phyloP scores from a whole-genome alignment of 345 rosid genomes.

The Populus deltoides region DNA sequence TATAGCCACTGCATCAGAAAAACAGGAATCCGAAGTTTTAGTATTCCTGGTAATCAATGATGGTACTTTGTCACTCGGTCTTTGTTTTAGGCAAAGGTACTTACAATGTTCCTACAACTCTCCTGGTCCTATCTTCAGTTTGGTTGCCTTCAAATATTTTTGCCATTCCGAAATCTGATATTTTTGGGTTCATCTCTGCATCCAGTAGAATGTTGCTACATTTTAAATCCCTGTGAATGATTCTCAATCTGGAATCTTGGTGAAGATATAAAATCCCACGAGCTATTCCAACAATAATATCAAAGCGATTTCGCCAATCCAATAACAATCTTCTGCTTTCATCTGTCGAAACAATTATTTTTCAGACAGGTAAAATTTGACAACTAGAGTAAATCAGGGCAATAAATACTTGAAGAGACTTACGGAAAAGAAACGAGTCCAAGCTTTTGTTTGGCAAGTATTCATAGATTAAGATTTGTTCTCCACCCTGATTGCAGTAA shows the following conservation, averaged over 20 bases:
- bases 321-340: slow-evolving; percentile 28
- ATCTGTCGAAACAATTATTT: slow-evolving; percentile 18
- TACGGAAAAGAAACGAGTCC: slow-evolving; percentile 63
- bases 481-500: slow-evolving; percentile 39
- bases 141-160: slow-evolving; percentile 50
- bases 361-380: background rate
- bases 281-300: slow-evolving; percentile 51
- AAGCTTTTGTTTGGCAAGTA: slow-evolving; percentile 43
- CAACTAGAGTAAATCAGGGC: background rate
- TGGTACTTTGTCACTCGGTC: too few species aligned
- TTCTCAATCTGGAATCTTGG: slow-evolving; percentile 67
- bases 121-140: slow-evolving; percentile 46
- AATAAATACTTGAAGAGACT: background rate
- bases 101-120: slow-evolving; percentile 74
- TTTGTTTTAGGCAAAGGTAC: slow-evolving; percentile 13
- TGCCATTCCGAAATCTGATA: slow-evolving; percentile 67
- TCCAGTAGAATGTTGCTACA: slow-evolving; percentile 63
- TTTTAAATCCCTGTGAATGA: slow-evolving; percentile 25
- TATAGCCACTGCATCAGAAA: slow-evolving; percentile 1
- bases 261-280: slow-evolving; percentile 70
- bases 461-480: slow-evolving; percentile 73
- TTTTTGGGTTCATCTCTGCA: slow-evolving; percentile 48
- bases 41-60: background rate
- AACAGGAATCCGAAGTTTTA: background rate
- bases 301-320: slow-evolving; percentile 54